Evolutionary conservation across 2,329 filamentous ascomycete genomes (phyloP), one percentile per base, ranked within the genome.

Genomic region (Colletotrichum spinosum): DNA sequence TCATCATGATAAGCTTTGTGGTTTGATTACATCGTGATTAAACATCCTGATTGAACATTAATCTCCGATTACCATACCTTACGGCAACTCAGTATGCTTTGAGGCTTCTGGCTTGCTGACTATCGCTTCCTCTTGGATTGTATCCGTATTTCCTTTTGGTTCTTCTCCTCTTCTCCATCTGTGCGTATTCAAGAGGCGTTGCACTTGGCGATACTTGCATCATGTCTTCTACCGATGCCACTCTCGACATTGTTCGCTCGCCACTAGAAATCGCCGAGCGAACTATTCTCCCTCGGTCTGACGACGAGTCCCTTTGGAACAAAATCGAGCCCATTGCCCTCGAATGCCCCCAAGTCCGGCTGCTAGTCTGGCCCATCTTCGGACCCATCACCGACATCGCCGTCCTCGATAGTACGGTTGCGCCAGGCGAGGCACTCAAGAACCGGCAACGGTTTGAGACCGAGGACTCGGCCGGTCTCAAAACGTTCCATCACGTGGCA

Each of bases 351-450:
- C 33, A 61, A 38, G n/a, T 38, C n/a, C 58, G 34, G 44, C 37
- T 61, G 11, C 45, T 51, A 7, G n/a, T 45, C 44, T 61, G 58
- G 45, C 25, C 52, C 3, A 38, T 61, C 15, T 61, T 56, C 10
- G 33, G 51, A 8, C 12, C 38, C 9, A 25, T 55, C 37, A 39
- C 8, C 8, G n/a, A 51, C 11, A 55, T 61, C n/a, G 8, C 45
- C 25, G 52, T 56, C 52, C 9, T 61, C 17, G 4, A 56, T 11
- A 44, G 44, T 45, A 10, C 25, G 49, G 58, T 44, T 37, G 42
- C 37, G 8, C 10, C 41, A 49, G 44, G n/a, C 12, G 33, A 50
- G 51, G 44, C 37, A 12, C 44, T 55, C 8, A 12, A 55, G 25
- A 60, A 42, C 44, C 51, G 44, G 4, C 35, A 49, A 8, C 44